phyloP scores from a whole-genome alignment of 2,329 filamentous ascomycete genomes.

The Aspergillus texensis region DNA sequence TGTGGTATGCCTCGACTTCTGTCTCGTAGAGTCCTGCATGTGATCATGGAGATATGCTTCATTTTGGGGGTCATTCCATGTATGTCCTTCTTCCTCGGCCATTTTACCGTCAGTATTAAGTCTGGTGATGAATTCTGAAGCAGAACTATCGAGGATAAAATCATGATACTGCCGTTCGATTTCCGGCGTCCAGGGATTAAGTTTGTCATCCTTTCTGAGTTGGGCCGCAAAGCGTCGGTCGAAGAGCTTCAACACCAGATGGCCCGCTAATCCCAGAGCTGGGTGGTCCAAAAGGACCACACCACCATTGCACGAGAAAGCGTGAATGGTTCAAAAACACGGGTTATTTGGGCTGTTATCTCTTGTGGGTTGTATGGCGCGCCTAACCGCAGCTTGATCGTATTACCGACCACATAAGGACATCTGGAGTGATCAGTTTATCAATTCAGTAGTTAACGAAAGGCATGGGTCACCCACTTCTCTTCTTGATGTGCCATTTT shows the following conservation, averaged over 20 bases:
- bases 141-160: slow-evolving; percentile 18
- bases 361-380: background rate
- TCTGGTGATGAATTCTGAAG: slow-evolving; percentile 9
- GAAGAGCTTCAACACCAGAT: slow-evolving; percentile 23
- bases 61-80: slow-evolving; percentile 15
- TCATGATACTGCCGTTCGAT: slow-evolving; percentile 19
- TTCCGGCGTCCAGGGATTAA: slow-evolving; percentile 15
- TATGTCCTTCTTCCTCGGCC: background rate
- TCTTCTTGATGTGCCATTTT: background rate
- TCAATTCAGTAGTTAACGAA: background rate
- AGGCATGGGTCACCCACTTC: background rate
- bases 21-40: slow-evolving; percentile 15
- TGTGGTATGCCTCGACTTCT: slow-evolving; percentile 19
- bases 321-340: slow-evolving; percentile 21
- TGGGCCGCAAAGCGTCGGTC: slow-evolving; percentile 22
- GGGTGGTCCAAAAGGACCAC: slow-evolving; percentile 13
- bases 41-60: slow-evolving; percentile 21
- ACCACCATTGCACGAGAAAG: slow-evolving; percentile 21
- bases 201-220: slow-evolving; percentile 14
- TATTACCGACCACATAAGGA: slow-evolving; percentile 10
- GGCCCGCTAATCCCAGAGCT: slow-evolving; percentile 5
- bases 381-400: slow-evolving; percentile 6
- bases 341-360: slow-evolving; percentile 10
- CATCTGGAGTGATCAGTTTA: slow-evolving; percentile 4
- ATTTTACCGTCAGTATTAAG: slow-evolving; percentile 4